Evolutionary conservation across 306 rosid genomes (phyloP).

Genomic region (Astragalus membranaceus): DNA sequence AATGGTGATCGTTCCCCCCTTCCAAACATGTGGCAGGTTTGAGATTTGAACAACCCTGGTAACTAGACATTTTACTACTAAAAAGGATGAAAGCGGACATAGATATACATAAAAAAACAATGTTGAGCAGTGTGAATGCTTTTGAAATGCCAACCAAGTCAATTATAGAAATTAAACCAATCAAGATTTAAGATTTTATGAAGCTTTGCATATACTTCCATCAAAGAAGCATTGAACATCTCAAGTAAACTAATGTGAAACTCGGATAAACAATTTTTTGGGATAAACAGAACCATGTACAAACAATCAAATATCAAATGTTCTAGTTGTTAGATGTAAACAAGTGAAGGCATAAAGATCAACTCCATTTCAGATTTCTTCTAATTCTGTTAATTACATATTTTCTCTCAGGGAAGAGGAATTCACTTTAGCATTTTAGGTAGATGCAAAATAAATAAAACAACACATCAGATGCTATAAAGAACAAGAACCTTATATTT

Average conservation of each 20-base stretch:
- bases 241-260: not conserved
- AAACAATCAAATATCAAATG: not conserved
- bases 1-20: too few relatives aligned
- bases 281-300: not conserved
- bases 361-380: not conserved
- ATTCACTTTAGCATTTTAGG: not conserved
- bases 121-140: too few relatives aligned
- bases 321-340: not conserved
- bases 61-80: too few relatives aligned
- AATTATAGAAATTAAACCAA: not conserved
- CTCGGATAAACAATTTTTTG: not conserved
- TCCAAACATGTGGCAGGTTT: too few relatives aligned
- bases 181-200: not conserved
- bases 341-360: not conserved
- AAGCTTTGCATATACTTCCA: not conserved
- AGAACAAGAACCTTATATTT: not conserved
- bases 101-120: too few relatives aligned
- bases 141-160: too few relatives aligned
- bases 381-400: not conserved
- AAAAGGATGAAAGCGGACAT: too few relatives aligned
- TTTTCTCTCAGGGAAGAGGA: not conserved
- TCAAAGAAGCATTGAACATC: not conserved
- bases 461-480: slow-evolving; percentile 6
- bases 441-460: slow-evolving; percentile 9
- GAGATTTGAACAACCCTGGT: too few relatives aligned